phyloP scores from a whole-genome alignment of 139 green algal species.

The Coelastrella sp. region DNA sequence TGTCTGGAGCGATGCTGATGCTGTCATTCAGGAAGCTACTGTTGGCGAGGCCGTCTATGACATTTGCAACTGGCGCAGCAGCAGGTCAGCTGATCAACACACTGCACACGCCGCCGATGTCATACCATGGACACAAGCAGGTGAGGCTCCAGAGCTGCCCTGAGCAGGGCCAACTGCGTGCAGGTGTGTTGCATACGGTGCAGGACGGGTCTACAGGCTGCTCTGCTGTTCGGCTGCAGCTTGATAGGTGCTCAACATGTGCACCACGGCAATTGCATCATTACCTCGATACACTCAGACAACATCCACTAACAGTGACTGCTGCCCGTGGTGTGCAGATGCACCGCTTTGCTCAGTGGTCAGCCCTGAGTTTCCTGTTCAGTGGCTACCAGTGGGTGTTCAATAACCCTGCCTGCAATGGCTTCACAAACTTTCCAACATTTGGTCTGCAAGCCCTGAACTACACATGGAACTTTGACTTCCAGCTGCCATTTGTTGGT shows the following conservation, averaged over 20 bases:
- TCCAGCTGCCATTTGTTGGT: constrained; percentile 36
- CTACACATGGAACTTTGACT: constrained; percentile 46
- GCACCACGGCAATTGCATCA: too few species aligned
- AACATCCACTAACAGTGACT: too few species aligned
- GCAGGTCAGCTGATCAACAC: constrained; percentile 42
- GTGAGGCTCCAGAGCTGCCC: neutral
- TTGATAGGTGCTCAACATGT: too few species aligned
- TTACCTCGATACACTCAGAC: too few species aligned
- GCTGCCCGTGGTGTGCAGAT: too few species aligned
- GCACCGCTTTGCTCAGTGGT: constrained; percentile 45
- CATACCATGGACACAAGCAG: constrained; percentile 51
- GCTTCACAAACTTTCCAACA: constrained; percentile 44
- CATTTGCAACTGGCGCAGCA: constrained; percentile 41
- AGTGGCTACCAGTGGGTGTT: constrained; percentile 53
- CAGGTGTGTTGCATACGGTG: too few species aligned
- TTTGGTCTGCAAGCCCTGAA: constrained; percentile 42
- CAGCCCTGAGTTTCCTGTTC: constrained; percentile 36
- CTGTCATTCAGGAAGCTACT: constrained; percentile 42
- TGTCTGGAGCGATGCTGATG: constrained; percentile 37
- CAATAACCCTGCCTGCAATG: constrained; percentile 50
- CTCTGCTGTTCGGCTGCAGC: too few species aligned
- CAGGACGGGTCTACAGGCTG: too few species aligned
- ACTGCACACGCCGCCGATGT: constrained; percentile 43
- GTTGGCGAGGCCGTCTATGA: constrained; percentile 12
- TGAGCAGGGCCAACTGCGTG: too few species aligned